These are phyloP conservation scores for Debaryomyces sp. DNA, from an alignment of 1,139 yeast species.

Conservation along the genomic window DNA sequence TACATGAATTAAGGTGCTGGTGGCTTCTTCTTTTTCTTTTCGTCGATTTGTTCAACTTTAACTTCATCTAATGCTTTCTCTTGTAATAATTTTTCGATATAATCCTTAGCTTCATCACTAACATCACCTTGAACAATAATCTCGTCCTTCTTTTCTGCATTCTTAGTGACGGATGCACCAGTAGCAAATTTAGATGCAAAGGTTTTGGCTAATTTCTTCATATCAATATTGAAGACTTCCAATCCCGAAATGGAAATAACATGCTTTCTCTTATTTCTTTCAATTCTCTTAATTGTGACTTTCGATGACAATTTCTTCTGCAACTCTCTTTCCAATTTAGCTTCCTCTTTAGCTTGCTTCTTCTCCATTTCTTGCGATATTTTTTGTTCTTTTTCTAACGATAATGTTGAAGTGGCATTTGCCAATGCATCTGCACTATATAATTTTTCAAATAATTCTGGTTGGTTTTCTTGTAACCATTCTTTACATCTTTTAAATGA, in stretches of 20 bases:
- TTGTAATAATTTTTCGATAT: slow-evolving; percentile 68
- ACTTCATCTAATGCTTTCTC: slow-evolving; percentile 84
- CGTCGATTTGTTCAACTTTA: slow-evolving; percentile 85
- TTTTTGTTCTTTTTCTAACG: slow-evolving; percentile 79
- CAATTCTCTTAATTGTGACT: slow-evolving; percentile 82
- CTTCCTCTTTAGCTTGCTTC: slow-evolving; percentile 87
- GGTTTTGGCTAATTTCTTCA: slow-evolving; percentile 88
- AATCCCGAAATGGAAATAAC: slow-evolving; percentile 85
- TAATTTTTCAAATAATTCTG: slow-evolving; percentile 57
- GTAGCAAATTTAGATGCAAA: slow-evolving; percentile 96
- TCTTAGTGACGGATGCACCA: slow-evolving; percentile 93
- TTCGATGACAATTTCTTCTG: slow-evolving; percentile 79
- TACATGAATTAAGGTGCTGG: slow-evolving; percentile 15
- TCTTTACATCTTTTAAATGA: slow-evolving; percentile 79
- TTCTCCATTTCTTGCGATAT: slow-evolving; percentile 80
- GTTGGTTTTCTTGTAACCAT: slow-evolving; percentile 69
- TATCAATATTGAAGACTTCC: slow-evolving; percentile 85
- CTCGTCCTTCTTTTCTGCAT: slow-evolving; percentile 90
- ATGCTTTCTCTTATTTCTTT: slow-evolving; percentile 87
- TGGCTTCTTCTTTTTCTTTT: slow-evolving; percentile 73
- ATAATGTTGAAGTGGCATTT: slow-evolving; percentile 54
- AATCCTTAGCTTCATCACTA: slow-evolving; percentile 85
- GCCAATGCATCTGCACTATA: slow-evolving; percentile 63
- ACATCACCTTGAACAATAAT: slow-evolving; percentile 95
- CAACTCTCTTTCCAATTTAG: slow-evolving; percentile 82